These are phyloP conservation scores for Diplodia scrobiculata DNA, from an alignment of 2,329 filamentous ascomycete genomes.

Conservation along the genomic window DNA sequence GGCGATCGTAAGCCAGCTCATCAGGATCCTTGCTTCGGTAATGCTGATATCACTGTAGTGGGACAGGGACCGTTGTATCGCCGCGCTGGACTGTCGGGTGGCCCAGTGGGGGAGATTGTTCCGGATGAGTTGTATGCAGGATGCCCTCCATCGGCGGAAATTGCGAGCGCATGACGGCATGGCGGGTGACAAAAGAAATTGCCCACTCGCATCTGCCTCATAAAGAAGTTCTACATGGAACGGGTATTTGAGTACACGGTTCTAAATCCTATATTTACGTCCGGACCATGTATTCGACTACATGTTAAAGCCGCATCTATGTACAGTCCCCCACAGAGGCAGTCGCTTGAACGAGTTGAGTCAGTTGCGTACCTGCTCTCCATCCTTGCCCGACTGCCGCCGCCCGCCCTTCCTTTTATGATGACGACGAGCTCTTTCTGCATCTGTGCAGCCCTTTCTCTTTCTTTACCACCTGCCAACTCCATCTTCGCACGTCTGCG, in stretches of 20 bases:
- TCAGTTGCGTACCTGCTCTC: neutral
- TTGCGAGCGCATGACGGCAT: neutral
- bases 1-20: neutral
- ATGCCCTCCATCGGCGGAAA: neutral
- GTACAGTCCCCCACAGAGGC: neutral
- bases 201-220: too few relatives aligned
- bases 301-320: too few relatives aligned
- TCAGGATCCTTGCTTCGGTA: neutral
- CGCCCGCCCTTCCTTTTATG: neutral
- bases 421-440: neutral
- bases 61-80: conserved; percentile 35
- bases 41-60: conserved; percentile 27
- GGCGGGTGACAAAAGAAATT: too few relatives aligned
- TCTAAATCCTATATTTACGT: too few relatives aligned
- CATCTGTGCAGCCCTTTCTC: neutral
- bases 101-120: conserved; percentile 35
- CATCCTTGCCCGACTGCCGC: too few relatives aligned
- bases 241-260: too few relatives aligned
- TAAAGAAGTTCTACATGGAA: too few relatives aligned
- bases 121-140: conserved; percentile 37
- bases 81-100: conserved; percentile 33
- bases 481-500: too few relatives aligned
- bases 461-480: neutral
- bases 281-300: too few relatives aligned
- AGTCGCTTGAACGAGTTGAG: neutral